Evolutionary conservation across 2,329 filamentous ascomycete species (phyloP), one percentile per base, ranked within the genome.

Genomic region (Verticillium isaacii): DNA sequence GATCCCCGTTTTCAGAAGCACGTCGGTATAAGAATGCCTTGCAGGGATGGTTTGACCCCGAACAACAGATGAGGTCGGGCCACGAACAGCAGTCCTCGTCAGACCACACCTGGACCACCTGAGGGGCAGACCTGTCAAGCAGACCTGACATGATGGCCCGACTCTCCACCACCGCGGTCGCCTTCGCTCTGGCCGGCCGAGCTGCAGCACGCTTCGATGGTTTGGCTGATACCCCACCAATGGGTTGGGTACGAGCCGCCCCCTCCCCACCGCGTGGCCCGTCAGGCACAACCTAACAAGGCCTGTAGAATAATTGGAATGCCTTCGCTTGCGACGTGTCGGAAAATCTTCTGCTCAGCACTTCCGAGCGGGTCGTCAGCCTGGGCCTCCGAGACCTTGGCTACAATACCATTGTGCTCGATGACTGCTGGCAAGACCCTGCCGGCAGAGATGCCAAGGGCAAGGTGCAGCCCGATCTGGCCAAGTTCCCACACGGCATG

Each of bases 401-500:
- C 15, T 72, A 72, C 61, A 58, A 71, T 39, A 68, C 72, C 61
- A 66, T 72, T 59, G 67, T 69, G 12, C 62, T 76, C 29, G 74
- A 76, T 58, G 74, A 76, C 67, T 74, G 74, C 59, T 76, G 74
- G 73, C 71, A 72, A 17, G 65, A 65, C 8, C 70, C 71, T 23
- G 64, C 63, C 25, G 64, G 71, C 62, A 64, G 68, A 19, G 39
- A 68, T 63, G 62, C 64, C 60, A 19, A 69, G 62, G 60, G 70
- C 34, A 68, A 68, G 36, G 64, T 76, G 29, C 68, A 73, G 52
- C 64, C 68, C 29, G 71, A 77, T 62, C 65, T 68, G 1, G 62
- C 60, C 12, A 76, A 76, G 66, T 78, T 76, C 54, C 75, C 76
- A 12, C 68, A 67, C 19, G 75, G 76, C 34, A 71, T 78, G 60